Evolutionary conservation across 768 basidiomycete genomes (phyloP).

Genomic region (Amanita muscaria): DNA sequence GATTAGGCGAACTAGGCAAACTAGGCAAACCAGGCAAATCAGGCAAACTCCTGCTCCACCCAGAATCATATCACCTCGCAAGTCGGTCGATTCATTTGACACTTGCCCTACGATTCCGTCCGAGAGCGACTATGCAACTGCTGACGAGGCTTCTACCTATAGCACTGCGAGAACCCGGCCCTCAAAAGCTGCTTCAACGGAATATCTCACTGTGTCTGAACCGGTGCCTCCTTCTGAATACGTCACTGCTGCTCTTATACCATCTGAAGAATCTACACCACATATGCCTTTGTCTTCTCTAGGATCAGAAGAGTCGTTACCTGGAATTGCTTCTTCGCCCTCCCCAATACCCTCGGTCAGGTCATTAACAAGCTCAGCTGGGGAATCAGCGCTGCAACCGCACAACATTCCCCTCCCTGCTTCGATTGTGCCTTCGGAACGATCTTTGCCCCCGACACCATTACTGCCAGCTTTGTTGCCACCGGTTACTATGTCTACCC

Average conservation of each 20-base stretch:
- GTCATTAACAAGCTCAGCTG: constrained; percentile 21
- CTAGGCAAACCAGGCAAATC: constrained; percentile 30
- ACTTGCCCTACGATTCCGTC: constrained; percentile 24
- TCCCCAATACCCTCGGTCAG: constrained; percentile 23
- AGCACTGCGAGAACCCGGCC: constrained; percentile 11
- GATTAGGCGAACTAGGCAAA: constrained; percentile 18
- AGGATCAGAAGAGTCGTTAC: constrained; percentile 5
- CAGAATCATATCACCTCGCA: constrained; percentile 28
- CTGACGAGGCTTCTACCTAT: constrained; percentile 27
- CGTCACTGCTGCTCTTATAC: constrained; percentile 40
- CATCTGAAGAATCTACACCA: constrained; percentile 34
- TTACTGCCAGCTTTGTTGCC: constrained; percentile 14
- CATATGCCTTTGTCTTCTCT: constrained; percentile 22
- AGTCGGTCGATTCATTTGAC: constrained; percentile 23
- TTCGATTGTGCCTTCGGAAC: constrained; percentile 25
- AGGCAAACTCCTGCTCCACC: constrained; percentile 29
- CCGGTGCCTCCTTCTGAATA: constrained; percentile 27
- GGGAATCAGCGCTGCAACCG: constrained; percentile 15
- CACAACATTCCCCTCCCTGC: constrained; percentile 36
- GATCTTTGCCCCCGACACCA: constrained; percentile 19
- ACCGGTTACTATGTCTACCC: constrained; percentile 11
- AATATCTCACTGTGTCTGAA: constrained; percentile 42
- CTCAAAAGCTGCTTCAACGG: constrained; percentile 17
- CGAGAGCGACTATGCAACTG: constrained; percentile 38
- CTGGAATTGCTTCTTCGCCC: constrained; percentile 17